phyloP scores from a whole-genome alignment of 2,329 filamentous ascomycete genomes.

The Epichloe baconii region DNA sequence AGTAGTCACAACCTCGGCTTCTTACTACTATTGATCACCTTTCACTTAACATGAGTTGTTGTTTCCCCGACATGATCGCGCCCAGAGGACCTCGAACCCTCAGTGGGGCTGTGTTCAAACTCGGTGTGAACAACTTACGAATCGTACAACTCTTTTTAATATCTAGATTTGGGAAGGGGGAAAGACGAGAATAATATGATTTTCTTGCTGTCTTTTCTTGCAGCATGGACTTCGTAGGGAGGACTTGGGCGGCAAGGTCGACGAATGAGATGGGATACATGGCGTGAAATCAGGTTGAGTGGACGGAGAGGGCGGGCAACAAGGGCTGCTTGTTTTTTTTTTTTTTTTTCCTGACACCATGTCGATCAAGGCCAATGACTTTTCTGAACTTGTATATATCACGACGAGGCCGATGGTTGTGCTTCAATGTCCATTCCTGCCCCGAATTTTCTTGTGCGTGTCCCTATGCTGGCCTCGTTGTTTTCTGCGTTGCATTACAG shows the following conservation, averaged over 20 bases:
- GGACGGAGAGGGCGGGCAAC: neutral
- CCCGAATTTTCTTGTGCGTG: neutral
- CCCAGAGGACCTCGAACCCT: neutral
- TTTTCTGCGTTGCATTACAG: too few species aligned
- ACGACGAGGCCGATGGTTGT: constrained; percentile 10
- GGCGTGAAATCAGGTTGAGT: neutral
- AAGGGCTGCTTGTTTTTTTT: neutral
- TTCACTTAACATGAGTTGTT: neutral
- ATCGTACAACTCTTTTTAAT: constrained; percentile 5
- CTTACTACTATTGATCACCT: neutral
- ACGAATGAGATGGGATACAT: neutral
- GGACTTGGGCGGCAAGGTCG: neutral
- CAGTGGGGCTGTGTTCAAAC: neutral
- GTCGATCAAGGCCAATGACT: neutral
- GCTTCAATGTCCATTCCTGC: constrained; percentile 1
- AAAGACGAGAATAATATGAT: neutral
- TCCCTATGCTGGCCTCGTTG: neutral
- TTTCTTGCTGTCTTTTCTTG: neutral
- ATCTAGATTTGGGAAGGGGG: constrained; percentile 1
- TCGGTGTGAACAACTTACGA: neutral
- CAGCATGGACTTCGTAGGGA: neutral
- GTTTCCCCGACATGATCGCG: neutral
- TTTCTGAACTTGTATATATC: constrained; percentile 12
- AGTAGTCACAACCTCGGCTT: neutral
- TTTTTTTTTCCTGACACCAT: neutral